phyloP scores from a whole-genome alignment of 305 asterid genomes.

The Fraxinus floribunda region DNA sequence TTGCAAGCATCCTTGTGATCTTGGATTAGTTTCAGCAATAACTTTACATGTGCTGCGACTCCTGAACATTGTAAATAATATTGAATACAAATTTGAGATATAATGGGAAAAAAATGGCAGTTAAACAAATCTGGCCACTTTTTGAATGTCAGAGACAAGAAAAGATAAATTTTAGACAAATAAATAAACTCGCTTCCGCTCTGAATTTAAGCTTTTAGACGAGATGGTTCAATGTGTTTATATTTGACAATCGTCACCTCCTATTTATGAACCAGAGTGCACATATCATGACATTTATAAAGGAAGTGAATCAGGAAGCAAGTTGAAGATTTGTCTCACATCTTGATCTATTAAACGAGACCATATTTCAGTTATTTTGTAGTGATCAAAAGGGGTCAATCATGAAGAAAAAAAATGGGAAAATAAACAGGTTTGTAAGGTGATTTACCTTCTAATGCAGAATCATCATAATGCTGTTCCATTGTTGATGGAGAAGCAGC shows the following conservation, averaged over 20 bases:
- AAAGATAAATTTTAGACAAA: neutral
- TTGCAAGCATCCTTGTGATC: conserved; percentile 77
- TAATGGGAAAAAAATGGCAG: neutral
- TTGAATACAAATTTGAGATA: neutral
- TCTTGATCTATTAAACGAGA: neutral
- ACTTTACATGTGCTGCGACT: conserved; percentile 75
- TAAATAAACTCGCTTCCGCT: neutral
- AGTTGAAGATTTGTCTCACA: neutral
- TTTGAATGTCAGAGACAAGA: neutral
- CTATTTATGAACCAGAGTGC: neutral
- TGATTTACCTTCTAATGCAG: conserved; percentile 69
- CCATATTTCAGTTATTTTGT: neutral
- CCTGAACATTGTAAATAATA: conserved; percentile 39
- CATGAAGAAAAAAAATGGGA: neutral
- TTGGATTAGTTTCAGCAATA: conserved; percentile 67
- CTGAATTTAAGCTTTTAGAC: neutral
- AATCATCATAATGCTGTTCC: conserved; percentile 49
- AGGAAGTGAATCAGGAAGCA: neutral
- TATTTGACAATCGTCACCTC: neutral
- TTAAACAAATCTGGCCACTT: neutral
- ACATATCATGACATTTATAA: neutral
- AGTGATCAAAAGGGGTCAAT: neutral
- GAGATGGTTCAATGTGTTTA: neutral
- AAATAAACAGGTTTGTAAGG: neutral
- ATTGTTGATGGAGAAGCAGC: conserved; percentile 25